Evolutionary conservation across 805 yeast species (phyloP).

Genomic region (Monosporozyma siamensis): DNA sequence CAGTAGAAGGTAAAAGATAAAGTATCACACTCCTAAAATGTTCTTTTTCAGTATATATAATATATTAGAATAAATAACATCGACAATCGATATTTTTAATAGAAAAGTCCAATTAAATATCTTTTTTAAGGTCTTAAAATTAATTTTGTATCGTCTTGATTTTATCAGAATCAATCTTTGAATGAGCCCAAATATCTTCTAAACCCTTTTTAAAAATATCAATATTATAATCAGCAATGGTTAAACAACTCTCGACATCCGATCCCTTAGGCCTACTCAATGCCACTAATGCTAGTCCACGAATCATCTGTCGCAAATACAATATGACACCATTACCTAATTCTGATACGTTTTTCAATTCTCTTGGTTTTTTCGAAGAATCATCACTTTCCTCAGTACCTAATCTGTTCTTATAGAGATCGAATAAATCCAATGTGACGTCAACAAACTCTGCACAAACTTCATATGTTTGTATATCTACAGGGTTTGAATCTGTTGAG

Average conservation of each 20-base stretch:
- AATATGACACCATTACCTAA: conserved; percentile 78
- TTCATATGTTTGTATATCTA: conserved; percentile 90
- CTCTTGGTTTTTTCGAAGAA: conserved; percentile 16
- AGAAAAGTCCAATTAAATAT: too few relatives aligned
- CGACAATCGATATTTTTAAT: too few relatives aligned
- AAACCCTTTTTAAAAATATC: conserved; percentile 68
- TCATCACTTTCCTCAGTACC: neutral
- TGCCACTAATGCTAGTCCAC: conserved; percentile 87
- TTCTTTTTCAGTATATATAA: too few relatives aligned
- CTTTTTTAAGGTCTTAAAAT: neutral
- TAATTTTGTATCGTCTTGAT: neutral
- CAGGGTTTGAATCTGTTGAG: conserved; percentile 93
- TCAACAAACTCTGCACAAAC: conserved; percentile 97
- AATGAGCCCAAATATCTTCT: conserved; percentile 47
- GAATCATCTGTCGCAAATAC: conserved; percentile 82
- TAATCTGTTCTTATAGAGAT: conserved; percentile 39
- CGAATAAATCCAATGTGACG: conserved; percentile 81
- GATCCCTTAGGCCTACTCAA: conserved; percentile 59
- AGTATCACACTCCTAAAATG: too few relatives aligned
- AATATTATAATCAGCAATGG: conserved; percentile 84
- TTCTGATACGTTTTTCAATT: conserved; percentile 58
- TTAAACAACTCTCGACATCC: conserved; percentile 38
- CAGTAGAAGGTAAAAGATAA: too few relatives aligned
- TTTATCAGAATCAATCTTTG: conserved; percentile 14
- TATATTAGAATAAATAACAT: too few relatives aligned